Evolutionary conservation across 306 rosid species (phyloP), one percentile per base, ranked within the genome.

Genomic region (Medicago ruthenica): DNA sequence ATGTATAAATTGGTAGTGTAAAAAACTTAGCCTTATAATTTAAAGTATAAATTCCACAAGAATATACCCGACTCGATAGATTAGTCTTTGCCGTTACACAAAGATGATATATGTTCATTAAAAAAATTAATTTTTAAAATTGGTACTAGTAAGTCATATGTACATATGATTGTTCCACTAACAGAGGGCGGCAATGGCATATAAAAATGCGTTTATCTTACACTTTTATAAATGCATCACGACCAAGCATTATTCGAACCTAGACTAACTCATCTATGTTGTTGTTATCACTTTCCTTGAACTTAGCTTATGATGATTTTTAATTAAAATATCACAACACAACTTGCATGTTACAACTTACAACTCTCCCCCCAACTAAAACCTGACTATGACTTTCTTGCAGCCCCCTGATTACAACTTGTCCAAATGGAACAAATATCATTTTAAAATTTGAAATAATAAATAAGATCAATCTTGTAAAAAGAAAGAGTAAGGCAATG

Each of bases 281-380:
- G 31, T 31, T 9, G 45, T 64, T 37, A 72, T 55, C 62, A 73
- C 37, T 80, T 80, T 55, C 51, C 44, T 42, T 6, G 57, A 80
- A 40, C 61, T 60, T 27, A 40, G 41, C 42, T 48, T 36, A 22
- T 37, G 17, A 67, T 18, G 50, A 61, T 71, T 71, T 21, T 20
- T 67, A 66, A 40, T 17, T 67, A 21, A 81, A 68, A 69, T 44
- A 36, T 58, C 57, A 21, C 55, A 67, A 67, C 9, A 62, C 76
- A 80, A 68, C 13, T 45, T 41, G 54, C 22, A 70, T 51, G 40
- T 80, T 51, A 34, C 67, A 76, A 70, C 69, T 80, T 51, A 34
- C 67, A 76, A 70, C 69, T 62, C 53, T 31, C 58, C 50, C 53
- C 27, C 42, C 61, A 81, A 80, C 76, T 78, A 48, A 69, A 70